Base-by-base conservation (phyloP, 768 basidiomycete genomes). In the Tricholoma hemisulphureum region DNA sequence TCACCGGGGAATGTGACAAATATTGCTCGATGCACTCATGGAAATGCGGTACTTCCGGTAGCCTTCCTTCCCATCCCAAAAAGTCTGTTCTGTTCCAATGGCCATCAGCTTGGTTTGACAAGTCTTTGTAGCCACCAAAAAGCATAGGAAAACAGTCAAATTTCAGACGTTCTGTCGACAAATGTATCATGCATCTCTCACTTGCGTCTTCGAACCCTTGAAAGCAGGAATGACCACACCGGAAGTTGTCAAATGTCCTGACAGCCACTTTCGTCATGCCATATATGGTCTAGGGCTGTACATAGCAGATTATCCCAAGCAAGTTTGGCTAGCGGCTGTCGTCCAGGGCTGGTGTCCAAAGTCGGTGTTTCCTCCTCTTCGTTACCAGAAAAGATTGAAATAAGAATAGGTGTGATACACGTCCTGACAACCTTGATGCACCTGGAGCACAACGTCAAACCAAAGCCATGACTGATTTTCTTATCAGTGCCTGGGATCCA, bases 271-370 rank as follows among this genome's bases (percentile, higher is more conserved):
- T 53, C 58, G 61, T 0, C 55, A 63, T 14, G 63, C 60, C 11
- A 67, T 73, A 16, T 76, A 65, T 60, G 63, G 63, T 2, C 60
- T 77, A 23, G 69, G 65, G 13, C 68, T 72, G 1, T 76, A 72
- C 50, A 75, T 76, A 39, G 71, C 71, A 0, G 71, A 77, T 53
- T 76, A 77, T 45, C 75, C 74, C 1, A 73, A 76, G 57, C 72
- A 76, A 57, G 68, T 65, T 6, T 58, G 65, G 13, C 58, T 76
- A 1, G 59, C 74, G 0, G 62, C 69, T 29, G 61, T 73, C 29
- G 70, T 77, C 2, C 67, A 71, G 31, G 62, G 64, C 3, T 77
- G 73, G 74, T 77, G 69, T 37, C 52, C 67, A 9, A 63, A 60
- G 72, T 72, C 52, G 4, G 60, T 56, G 16, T 48, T 55, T 16